phyloP scores from a whole-genome alignment of 2,329 filamentous ascomycete genomes.

The Botrytis galanthina region DNA sequence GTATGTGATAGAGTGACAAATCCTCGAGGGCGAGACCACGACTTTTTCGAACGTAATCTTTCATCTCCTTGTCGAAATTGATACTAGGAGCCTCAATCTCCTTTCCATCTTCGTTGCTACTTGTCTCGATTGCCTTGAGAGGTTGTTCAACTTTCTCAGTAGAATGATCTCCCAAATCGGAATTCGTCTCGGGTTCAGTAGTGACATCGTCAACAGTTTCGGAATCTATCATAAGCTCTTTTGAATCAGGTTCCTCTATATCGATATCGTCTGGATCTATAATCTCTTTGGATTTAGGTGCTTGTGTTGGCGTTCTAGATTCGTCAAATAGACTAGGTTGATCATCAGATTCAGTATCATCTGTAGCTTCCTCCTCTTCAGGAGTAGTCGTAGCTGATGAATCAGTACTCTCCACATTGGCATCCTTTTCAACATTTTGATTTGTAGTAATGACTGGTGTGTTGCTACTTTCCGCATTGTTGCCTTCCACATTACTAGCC shows the following conservation, averaged over 20 bases:
- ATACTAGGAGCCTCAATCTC: background rate
- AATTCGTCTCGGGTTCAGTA: background rate
- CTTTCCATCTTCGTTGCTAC: background rate
- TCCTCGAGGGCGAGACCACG: conserved; percentile 56
- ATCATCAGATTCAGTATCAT: conserved; percentile 17
- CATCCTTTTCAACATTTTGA: conserved; percentile 8
- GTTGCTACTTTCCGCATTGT: background rate
- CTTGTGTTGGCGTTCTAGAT: conserved; percentile 23
- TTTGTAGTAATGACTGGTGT: background rate
- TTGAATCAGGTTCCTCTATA: conserved; percentile 35
- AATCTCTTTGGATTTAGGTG: conserved; percentile 21
- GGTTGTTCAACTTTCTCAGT: background rate
- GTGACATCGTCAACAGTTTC: background rate
- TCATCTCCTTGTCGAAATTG: conserved; percentile 27
- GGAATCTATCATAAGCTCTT: conserved; percentile 31
- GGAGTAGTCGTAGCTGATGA: background rate
- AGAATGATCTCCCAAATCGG: background rate
- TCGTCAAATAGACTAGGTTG: conserved; percentile 33
- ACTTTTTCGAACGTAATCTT: conserved; percentile 56
- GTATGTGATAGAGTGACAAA: conserved; percentile 57
- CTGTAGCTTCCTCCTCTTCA: background rate
- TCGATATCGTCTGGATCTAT: conserved; percentile 40
- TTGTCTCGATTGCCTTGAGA: background rate
- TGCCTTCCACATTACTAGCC: conserved; percentile 25
- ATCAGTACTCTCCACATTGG: conserved; percentile 25